Evolutionary conservation across 257 asterid genomes (phyloP).

Genomic region (Ophiorrhiza pumila): DNA sequence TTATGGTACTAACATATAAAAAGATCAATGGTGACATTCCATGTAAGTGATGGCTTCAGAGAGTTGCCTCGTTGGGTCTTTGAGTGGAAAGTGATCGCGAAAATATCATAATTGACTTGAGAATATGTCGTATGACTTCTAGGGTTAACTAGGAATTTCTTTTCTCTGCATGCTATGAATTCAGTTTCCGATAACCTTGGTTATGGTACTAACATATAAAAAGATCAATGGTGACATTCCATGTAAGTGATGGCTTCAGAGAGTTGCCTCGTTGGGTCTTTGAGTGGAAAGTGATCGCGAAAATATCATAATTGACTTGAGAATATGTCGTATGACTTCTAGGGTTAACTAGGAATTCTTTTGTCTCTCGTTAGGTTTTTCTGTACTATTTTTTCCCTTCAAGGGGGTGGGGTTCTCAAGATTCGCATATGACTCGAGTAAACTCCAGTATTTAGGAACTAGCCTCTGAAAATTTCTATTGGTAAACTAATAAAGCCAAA

Average conservation of each 20-base stretch:
- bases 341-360: neutral
- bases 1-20: neutral
- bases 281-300: neutral
- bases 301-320: neutral
- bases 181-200: neutral
- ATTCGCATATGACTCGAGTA: neutral
- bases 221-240: neutral
- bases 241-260: conserved; percentile 2
- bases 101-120: neutral
- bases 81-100: neutral
- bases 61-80: conserved; percentile 2
- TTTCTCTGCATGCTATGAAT: neutral
- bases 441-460: neutral
- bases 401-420: neutral
- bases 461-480: neutral
- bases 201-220: neutral
- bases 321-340: neutral
- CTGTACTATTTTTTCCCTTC: neutral
- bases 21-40: neutral
- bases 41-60: conserved; percentile 2
- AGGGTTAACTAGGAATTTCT: neutral
- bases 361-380: neutral
- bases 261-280: conserved; percentile 2
- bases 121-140: neutral
- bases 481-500: neutral